Percentiles rank a stretch among this genome's conserved stretches.
phyloP scores from a whole-genome alignment of 2,329 filamentous ascomycete genomes.

The Neofusicoccum ribis region DNA sequence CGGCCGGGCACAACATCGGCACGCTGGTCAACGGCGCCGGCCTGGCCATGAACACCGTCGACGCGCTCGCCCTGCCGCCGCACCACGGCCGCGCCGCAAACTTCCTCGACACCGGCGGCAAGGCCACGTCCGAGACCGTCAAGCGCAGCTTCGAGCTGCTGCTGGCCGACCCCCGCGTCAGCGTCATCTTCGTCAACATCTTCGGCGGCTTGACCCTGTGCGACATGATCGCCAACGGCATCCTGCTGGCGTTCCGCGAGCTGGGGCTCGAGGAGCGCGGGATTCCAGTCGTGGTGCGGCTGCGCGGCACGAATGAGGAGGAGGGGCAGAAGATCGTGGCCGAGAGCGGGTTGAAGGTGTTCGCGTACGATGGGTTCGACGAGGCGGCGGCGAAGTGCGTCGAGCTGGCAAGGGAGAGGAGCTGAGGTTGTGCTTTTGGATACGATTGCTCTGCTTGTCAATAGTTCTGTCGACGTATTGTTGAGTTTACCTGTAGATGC shows the following conservation, averaged over 20 bases:
- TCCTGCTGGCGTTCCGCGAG: slow-evolving; percentile 71
- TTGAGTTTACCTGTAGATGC: neutral
- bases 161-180: slow-evolving; percentile 68
- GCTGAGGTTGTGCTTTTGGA: neutral
- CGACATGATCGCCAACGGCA: slow-evolving; percentile 78
- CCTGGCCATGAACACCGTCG: slow-evolving; percentile 87
- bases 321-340: slow-evolving; percentile 68
- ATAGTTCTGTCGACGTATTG: neutral
- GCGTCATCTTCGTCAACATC: slow-evolving; percentile 71
- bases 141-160: slow-evolving; percentile 74
- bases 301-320: slow-evolving; percentile 73
- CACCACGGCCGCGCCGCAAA: slow-evolving; percentile 70
- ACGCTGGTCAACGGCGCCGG: slow-evolving; percentile 88
- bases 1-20: slow-evolving; percentile 61
- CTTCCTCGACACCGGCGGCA: slow-evolving; percentile 87
- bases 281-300: slow-evolving; percentile 72
- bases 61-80: slow-evolving; percentile 62
- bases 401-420: slow-evolving; percentile 47
- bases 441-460: neutral
- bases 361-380: slow-evolving; percentile 73
- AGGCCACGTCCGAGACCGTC: slow-evolving; percentile 81
- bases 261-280: slow-evolving; percentile 56
- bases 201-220: slow-evolving; percentile 71
- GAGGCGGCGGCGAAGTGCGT: slow-evolving; percentile 69
- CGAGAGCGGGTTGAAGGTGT: slow-evolving; percentile 66